Evolutionary conservation across 257 asterid genomes (phyloP), one percentile per base, ranked within the genome.

Genomic region (Lavandula angustifolia): DNA sequence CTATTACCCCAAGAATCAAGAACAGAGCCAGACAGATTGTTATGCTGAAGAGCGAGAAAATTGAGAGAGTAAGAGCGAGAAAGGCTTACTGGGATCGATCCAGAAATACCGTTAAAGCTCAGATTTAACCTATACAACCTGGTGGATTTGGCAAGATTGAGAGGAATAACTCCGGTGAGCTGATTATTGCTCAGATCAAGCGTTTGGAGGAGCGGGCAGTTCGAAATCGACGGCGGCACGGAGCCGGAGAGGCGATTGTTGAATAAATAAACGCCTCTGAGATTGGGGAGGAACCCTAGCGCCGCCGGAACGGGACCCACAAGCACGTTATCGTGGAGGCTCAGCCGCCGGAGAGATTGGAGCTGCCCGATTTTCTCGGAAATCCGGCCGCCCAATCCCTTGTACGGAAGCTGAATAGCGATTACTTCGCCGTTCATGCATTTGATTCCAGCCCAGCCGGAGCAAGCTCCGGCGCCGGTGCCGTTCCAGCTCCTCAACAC

Each of bases 181-280:
- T 59, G 82, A 81, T 92, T 92, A 42, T 85, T 89, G 54, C 99
- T 89, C 49, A 92, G 72, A 82, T 89, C 99, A 69, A 92, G 85
- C 4, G 88, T 80, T 44, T 84, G 95, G 43, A 92, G 92, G 50
- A 77, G 38, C 3, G 78, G 83, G 47, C 85, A 81, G 76, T 79
- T 81, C 55, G 95, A 89, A 52, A 92, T 75, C 0, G 90, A 61
- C 0, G 82, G 83, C 7, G 97, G 96, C 9, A 92, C 70, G 0
- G 87, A 75, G 33, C 99, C 97, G 1, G 95, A 82, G 12, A 92
- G 85, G 29, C 83, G 85, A 43, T 92, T 92, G 31, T 89, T 92
- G 81, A 92, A 92, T 4, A 92, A 88, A 67, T 87, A 83, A 16
- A 92, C 75, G 0, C 97, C 99, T 63, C 95, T 81, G 33, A 92